Base-by-base conservation (phyloP, 768 basidiomycete genomes). In the Suillus fuscotomentosus region DNA sequence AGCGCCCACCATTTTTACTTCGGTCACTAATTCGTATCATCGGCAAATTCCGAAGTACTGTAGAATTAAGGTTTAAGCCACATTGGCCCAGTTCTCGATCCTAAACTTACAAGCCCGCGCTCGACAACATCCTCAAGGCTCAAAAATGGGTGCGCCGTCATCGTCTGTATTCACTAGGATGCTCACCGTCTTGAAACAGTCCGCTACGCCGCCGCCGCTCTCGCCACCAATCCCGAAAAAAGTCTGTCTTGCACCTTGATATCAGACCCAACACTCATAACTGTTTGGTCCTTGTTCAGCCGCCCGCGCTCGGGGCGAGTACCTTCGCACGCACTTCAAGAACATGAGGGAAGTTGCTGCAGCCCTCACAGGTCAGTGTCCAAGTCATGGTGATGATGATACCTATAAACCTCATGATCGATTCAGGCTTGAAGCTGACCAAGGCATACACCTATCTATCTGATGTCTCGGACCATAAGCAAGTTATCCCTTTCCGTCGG, bases 281-380 rank as follows among this genome's bases (percentile, higher is more conserved):
- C 60, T 34, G 20, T 15, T 42, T 53, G 15, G 43, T 41, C 64
- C 31, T 66, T 68, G 57, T 76, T 45, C 77, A 97, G 94, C 92
- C 78, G 89, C 96, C 74, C 91, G 87, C 75, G 91, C 96, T 65
- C 91, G 92, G 74, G 95, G 95, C 73, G 95, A 97, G 83, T 95
- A 98, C 86, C 88, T 97, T 75, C 93, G 96, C 73, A 99, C 97
- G 56, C 97, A 98, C 84, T 99, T 97, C 89, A 99, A 99, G 91
- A 99, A 99, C 88, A 99, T 97, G 94, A 90, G 94, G 68, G 97
- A 99, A 81, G 97, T 99, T 63, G 96, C 93, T 60, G 97, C 97
- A 69, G 95, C 92, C 70, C 83, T 98, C 68, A 86, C 89, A 69
- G 96, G 95, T 94, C 69, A 73, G 84, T 79, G 48, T n/a, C 48